Evolutionary conservation across 2,329 filamentous ascomycete genomes (phyloP), one percentile per base, ranked within the genome.

Genomic region (Botrytis tulipae): DNA sequence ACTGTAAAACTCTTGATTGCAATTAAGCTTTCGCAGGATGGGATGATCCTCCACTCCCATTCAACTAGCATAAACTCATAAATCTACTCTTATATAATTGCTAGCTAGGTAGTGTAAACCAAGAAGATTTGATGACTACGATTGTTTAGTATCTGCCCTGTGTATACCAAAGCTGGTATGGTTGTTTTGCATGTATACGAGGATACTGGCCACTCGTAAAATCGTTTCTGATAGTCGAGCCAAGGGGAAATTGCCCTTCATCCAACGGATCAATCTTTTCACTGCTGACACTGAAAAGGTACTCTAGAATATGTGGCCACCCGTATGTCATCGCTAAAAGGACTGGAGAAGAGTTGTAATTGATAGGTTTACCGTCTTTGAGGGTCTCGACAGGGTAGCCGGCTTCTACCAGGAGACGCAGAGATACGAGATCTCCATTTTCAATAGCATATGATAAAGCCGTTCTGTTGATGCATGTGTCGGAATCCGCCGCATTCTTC

Each of bases 391-490:
- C 10, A 66, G 29, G 46, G 32, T 12, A 51, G 18, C 32, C 32
- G 29, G 63, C 44, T 37, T 66, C 44, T 18, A 66, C 20, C 7
- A 51, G 20, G 63, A 66, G 20, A 46, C 29, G 22, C 22, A 66
- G 20, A 44, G n/a, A 37, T 51, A n/a, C 12, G 29, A n/a, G 22
- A 37, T 48, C n/a, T n/a, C 29, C 29, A 18, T n/a, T n/a, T 25
- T n/a, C 44, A 9, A 66, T 51, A 18, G 63, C 32, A 35, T 51
- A 14, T 8, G 25, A 18, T 22, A 29, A 12, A 42, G 25, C 14
- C 25, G 60, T 18, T 16, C 14, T 18, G 3, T 25, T 3, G 0
- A 35, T 37, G 22, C 1, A 0, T 40, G 2, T 37, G 0, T 40
- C 60, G 16, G 35, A 62, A 62, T n/a, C 1, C 35, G 14, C 60